A percentile compares a stretch with the other conserved stretches of the same genome.
Evolutionary conservation across 208 protist genomes (phyloP).

Genomic region (Leishmania braziliensis): DNA sequence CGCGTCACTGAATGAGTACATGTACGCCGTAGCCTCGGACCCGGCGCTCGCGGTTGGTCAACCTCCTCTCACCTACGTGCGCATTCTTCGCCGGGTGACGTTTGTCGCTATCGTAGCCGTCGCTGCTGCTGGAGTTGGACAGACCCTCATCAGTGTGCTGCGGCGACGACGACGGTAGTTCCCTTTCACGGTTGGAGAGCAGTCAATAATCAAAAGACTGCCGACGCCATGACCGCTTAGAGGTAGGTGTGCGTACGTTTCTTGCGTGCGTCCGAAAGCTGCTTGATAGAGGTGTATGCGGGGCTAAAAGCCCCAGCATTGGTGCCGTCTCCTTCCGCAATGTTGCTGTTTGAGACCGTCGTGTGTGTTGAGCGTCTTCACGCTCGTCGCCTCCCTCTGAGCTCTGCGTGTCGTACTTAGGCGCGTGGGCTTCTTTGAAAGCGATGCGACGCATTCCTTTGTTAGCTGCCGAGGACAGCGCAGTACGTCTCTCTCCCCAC

Average conservation of each 20-base stretch:
- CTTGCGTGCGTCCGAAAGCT: neutral
- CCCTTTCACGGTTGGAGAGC: neutral
- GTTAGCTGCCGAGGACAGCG: neutral
- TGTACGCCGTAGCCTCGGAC: constrained; percentile 65
- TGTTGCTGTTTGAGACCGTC: neutral
- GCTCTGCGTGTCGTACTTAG: neutral
- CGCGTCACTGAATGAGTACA: constrained; percentile 72
- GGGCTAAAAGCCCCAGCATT: neutral
- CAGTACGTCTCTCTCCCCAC: neutral
- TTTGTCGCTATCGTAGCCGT: constrained; percentile 55
- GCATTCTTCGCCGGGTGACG: constrained; percentile 57
- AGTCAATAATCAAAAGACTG: too few relatives aligned
- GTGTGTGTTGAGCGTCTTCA: neutral
- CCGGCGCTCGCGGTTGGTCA: constrained; percentile 76
- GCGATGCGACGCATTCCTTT: too few relatives aligned
- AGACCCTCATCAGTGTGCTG: constrained; percentile 25
- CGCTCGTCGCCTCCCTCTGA: neutral
- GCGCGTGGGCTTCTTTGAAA: neutral
- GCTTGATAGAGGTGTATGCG: too few relatives aligned
- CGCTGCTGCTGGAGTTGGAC: constrained; percentile 21
- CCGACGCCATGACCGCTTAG: too few relatives aligned
- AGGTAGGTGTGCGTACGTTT: neutral
- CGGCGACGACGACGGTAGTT: constrained; percentile 12
- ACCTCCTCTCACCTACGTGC: constrained; percentile 61
- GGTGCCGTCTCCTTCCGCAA: neutral